Percentiles rank a stretch among this genome's conserved stretches.
phyloP scores from a whole-genome alignment of 805 yeast species.

The Cyberlindnera lachancei region DNA sequence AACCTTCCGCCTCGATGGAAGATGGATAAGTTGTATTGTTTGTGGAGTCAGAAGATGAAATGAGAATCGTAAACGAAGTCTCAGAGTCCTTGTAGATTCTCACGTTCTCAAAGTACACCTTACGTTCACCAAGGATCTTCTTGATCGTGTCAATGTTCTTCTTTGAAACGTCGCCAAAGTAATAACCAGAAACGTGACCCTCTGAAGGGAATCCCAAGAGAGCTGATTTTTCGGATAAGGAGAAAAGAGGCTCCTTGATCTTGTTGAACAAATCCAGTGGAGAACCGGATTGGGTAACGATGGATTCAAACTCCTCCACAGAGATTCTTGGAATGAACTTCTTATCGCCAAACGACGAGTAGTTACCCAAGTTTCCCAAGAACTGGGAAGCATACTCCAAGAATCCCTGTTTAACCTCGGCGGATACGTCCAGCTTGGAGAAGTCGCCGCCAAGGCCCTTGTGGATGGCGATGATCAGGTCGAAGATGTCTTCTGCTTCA shows the following conservation, averaged over 20 bases:
- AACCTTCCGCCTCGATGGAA: slow-evolving; percentile 32
- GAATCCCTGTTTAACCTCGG: slow-evolving; percentile 36
- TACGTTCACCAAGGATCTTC: slow-evolving; percentile 51
- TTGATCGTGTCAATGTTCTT: slow-evolving; percentile 62
- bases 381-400: slow-evolving; percentile 74
- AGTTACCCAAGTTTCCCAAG: slow-evolving; percentile 67
- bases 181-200: slow-evolving; percentile 73
- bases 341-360: slow-evolving; percentile 82
- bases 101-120: slow-evolving; percentile 74
- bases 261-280: slow-evolving; percentile 25
- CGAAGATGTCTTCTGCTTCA: slow-evolving; percentile 71
- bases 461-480: slow-evolving; percentile 59
- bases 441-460: slow-evolving; percentile 40
- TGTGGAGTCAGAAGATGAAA: slow-evolving; percentile 54
- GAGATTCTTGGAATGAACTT: slow-evolving; percentile 70
- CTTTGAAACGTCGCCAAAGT: slow-evolving; percentile 47
- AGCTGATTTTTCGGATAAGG: slow-evolving; percentile 36
- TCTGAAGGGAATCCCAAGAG: slow-evolving; percentile 73
- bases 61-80: slow-evolving; percentile 46
- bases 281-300: slow-evolving; percentile 36
- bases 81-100: slow-evolving; percentile 53
- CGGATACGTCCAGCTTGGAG: slow-evolving; percentile 28
- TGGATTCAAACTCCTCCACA: slow-evolving; percentile 37
- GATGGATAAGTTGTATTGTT: slow-evolving; percentile 52
- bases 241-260: slow-evolving; percentile 44